phyloP scores from a whole-genome alignment of 352 stramenopile genomes.

The Pythium periplocum region DNA sequence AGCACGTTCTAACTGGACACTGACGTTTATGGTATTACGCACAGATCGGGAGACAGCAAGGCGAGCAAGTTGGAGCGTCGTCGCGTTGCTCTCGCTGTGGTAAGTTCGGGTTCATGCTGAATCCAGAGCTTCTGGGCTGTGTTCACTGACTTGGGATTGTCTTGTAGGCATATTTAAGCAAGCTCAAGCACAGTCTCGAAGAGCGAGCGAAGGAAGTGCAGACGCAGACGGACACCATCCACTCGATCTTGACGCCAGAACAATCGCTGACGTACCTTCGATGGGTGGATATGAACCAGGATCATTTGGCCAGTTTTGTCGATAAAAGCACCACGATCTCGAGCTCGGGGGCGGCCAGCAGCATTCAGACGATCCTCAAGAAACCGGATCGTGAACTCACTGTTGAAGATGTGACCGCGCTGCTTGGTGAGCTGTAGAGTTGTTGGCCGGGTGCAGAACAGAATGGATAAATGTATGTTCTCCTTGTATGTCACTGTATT shows the following conservation, averaged over 20 bases:
- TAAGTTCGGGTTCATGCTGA: slow-evolving; percentile 18
- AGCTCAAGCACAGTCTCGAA: slow-evolving; percentile 80
- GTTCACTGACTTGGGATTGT: background rate
- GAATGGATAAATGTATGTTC: background rate
- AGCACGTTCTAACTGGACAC: too few species aligned
- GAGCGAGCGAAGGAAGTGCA: slow-evolving; percentile 76
- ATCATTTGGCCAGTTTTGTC: slow-evolving; percentile 56
- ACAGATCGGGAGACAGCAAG: slow-evolving; percentile 63
- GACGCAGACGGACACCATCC: slow-evolving; percentile 71
- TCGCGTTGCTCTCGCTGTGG: slow-evolving; percentile 77
- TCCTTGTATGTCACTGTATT: background rate
- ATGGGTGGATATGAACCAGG: slow-evolving; percentile 80
- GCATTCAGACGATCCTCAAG: slow-evolving; percentile 68
- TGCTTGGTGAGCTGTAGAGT: slow-evolving; percentile 58
- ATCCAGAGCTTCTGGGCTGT: too few species aligned
- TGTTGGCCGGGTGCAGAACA: background rate
- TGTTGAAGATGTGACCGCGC: slow-evolving; percentile 78
- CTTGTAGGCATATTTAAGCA: slow-evolving; percentile 84
- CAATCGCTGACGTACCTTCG: slow-evolving; percentile 80
- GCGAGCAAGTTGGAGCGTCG: slow-evolving; percentile 78
- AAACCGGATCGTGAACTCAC: slow-evolving; percentile 85
- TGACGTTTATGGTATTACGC: too few species aligned
- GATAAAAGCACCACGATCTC: slow-evolving; percentile 54
- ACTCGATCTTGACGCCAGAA: slow-evolving; percentile 82
- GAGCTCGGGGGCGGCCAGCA: slow-evolving; percentile 48